Percentiles rank a stretch among this genome's conserved stretches.
These are phyloP conservation scores for Panicum hallii DNA, from an alignment of 202 grass and related monocot species.

Conservation along the genomic window DNA sequence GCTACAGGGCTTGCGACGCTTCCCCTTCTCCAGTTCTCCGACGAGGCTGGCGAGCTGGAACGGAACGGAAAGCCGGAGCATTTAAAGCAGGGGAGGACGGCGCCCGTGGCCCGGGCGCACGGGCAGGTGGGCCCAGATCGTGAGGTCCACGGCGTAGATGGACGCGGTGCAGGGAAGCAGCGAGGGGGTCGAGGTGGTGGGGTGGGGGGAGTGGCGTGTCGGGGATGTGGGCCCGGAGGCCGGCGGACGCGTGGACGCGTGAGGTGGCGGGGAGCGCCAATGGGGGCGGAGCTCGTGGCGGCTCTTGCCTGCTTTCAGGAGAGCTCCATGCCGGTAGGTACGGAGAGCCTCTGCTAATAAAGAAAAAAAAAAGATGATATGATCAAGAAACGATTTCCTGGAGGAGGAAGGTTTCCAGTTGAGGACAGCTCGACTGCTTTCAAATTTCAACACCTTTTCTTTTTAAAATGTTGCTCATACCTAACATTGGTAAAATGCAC, in stretches of 20 bases:
- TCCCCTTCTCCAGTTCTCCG: not conserved
- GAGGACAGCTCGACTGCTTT: too few relatives aligned
- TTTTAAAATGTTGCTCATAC: too few relatives aligned
- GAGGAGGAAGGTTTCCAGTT: too few relatives aligned
- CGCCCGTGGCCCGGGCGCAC: not conserved
- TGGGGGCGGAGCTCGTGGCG: not conserved
- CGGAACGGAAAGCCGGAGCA: not conserved
- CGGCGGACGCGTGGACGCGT: not conserved
- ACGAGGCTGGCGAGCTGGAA: not conserved
- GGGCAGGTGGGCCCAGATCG: too few relatives aligned
- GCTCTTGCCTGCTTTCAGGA: not conserved
- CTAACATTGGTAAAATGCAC: too few relatives aligned
- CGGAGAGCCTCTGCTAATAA: too few relatives aligned
- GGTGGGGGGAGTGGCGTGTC: not conserved
- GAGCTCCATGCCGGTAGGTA: not conserved
- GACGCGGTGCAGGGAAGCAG: not conserved
- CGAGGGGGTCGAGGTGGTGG: not conserved
- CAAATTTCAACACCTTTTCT: too few relatives aligned
- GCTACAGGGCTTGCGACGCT: not conserved
- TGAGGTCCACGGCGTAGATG: not conserved
- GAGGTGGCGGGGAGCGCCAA: not conserved
- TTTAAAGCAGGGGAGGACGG: not conserved
- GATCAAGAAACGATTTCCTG: too few relatives aligned
- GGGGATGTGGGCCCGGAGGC: not conserved
- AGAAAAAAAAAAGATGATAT: too few relatives aligned